Evolutionary conservation across 2,329 filamentous ascomycete species (phyloP), one percentile per base, ranked within the genome.

Genomic region (Knoxdaviesia capensis): DNA sequence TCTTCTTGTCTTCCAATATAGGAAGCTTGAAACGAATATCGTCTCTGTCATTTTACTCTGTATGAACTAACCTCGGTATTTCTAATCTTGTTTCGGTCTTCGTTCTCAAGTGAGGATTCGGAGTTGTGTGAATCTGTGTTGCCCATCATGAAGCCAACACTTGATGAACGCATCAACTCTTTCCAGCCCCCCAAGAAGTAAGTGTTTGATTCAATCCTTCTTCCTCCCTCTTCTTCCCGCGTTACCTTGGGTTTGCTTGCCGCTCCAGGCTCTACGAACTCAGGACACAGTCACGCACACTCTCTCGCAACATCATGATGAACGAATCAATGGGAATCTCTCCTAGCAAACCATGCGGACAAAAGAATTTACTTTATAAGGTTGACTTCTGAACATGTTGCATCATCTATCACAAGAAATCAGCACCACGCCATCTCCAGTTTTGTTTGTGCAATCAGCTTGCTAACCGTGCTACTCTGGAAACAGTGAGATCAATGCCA

Each of bases 241-340:
- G 31, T 34, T 37, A 39, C 34, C 28, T n/a, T 31, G 20, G 20
- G 20, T 20, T 20, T 20, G 20, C 20, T 20, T 20, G 20, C 20
- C 20, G 20, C 20, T 20, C 20, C 20, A 20, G 20, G 20, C 20
- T 20, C 20, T 20, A 20, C 20, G 3, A 20, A 20, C 20, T 3
- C 20, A 20, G 2, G 20, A 20, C 20, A 20, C 20, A 20, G 20
- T 20, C 20, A 20, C 20, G 3, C 20, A 2, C 20, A 2, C 20
- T 20, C 20, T 20, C 20, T 20, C 20, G 20, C 20, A 20, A 20
- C 20, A 66, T 75, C 68, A 93, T 93, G 87, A 92, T 83, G 67
- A 70, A 64, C 64, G 70, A 77, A 78, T 83, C 79, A 92, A 94
- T 98, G 90, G 90, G 90, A 98, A 98, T 98, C 90, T 98, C 92